Base-by-base conservation (phyloP, 352 stramenopile species). In the Phytopythium sindhum region DNA sequence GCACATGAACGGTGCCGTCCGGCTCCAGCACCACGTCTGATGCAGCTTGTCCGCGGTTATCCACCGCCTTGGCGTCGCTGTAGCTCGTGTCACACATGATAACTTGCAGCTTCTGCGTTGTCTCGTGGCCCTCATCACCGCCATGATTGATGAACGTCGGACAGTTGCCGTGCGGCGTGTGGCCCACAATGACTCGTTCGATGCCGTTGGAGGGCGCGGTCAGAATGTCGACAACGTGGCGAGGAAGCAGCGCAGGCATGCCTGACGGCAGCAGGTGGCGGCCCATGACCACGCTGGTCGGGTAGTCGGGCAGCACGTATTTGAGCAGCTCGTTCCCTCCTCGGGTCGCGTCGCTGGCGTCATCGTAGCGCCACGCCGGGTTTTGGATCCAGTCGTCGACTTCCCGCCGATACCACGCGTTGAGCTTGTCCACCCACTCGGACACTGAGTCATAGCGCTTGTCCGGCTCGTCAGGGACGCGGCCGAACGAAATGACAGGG, bases 21-120 rank as follows among this genome's bases (percentile, higher is more conserved):
- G 78, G 68, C 15, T 85, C 67, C 37, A 98, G 64, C 23, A 96
- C 66, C 21, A 98, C 67, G 39, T 96, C 79, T 0, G 84, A 82
- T 2, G 89, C 82, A 35, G 90, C 90, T 10, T 64, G 59, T 10
- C 93, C 93, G 6, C 93, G 84, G 45, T 95, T 96, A 57, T 97
- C 89, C 21, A 62, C 45, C 21, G 72, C 68, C 29, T 51, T 70
- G 45, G 82, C 77, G 66, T 97, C 86, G 47, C 91, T 96, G 67
- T 97, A 98, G 52, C 91, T 98, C 24, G 91, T 98, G 72, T 98
- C 93, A 37, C 88, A 96, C 68, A 95, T 96, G 61, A 97, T 79
- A 11, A 97, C 82, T 74, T 96, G 81, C 63, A 83, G 60, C 42
- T 97, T 89, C 39, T 47, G 21, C 9, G 42, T 14, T 1, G 9